Evolutionary conservation across 768 basidiomycete species (phyloP), one percentile per base, ranked within the genome.

Genomic region (Lentinula sp.): DNA sequence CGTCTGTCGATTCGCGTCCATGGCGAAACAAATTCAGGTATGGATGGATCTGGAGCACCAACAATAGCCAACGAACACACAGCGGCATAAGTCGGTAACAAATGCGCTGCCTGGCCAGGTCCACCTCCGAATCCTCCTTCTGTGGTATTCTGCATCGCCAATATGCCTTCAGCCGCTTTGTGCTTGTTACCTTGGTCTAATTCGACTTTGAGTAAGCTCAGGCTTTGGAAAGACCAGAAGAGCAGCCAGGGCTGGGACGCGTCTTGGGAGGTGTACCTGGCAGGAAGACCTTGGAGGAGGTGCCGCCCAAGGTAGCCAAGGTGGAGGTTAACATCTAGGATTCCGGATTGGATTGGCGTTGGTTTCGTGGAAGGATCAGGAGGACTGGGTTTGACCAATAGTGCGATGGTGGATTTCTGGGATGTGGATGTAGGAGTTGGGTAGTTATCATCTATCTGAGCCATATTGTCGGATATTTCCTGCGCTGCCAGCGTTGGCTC

Each of bases 231-330:
- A 0, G 86, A 87, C 95, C 97, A 98, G 74, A 91, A 98, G 62
- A 98, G 70, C 32, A 98, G 76, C 97, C 97, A 98, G 0, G 97
- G 91, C 67, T 96, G 88, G 65, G 92, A 95, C 0, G 96, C 95
- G 70, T 98, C 97, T 67, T 98, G 89, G 50, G 85, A 86, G 18
- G 78, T 80, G 70, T 93, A 98, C 59, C 86, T 79, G 10, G 79
- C 76, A 0, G 95, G 93, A 48, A 98, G 89, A 2, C 92, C 86
- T 68, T 93, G 89, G 7, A 86, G 68, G 57, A 93, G 79, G 63
- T 87, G 84, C 28, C 86, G 79, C 1, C 85, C 78, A 23, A 96
- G 82, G 68, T 84, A 96, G 62, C 88, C 83, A 65, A 94, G 75
- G 70, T 97, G 95, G 1, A 77, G 70, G 46, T 82, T 80, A 67